Evolutionary conservation across 108 stramenopile genomes (phyloP).

Genomic region (Fistulifera solaris): DNA sequence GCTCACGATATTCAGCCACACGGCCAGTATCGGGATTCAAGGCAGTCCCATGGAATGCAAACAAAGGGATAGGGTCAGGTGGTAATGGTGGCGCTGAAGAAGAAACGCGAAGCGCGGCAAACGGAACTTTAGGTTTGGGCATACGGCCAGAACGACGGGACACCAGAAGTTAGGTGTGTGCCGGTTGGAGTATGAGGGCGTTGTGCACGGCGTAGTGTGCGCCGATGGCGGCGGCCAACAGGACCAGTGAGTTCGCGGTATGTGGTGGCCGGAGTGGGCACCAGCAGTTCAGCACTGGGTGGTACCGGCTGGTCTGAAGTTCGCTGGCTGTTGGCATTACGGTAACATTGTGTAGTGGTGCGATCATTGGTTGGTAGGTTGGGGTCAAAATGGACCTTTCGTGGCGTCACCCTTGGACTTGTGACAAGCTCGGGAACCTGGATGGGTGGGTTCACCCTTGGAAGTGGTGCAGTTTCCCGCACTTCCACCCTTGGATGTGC

Average conservation of each 20-base stretch:
- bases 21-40: constrained; percentile 15
- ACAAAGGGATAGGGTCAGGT: too few relatives aligned
- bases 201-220: too few relatives aligned
- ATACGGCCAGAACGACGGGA: too few relatives aligned
- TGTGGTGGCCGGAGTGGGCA: not conserved
- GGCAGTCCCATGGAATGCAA: not conserved
- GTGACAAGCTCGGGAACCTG: not conserved
- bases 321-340: too few relatives aligned
- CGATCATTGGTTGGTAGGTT: too few relatives aligned
- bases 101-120: not conserved
- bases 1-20: constrained; percentile 16
- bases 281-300: too few relatives aligned
- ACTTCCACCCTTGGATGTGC: constrained; percentile 1
- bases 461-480: not conserved
- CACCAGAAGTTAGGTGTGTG: not conserved
- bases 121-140: not conserved
- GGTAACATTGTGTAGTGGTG: too few relatives aligned
- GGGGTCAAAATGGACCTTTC: too few relatives aligned
- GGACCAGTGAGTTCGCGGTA: not conserved
- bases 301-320: too few relatives aligned
- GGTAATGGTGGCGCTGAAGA: too few relatives aligned
- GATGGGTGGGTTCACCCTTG: not conserved
- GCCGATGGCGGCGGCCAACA: not conserved
- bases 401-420: too few relatives aligned
- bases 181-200: too few relatives aligned